Conservation (phyloP, 1,284 basidiomycete genomes). For the Kwoniella shivajii region DNA sequence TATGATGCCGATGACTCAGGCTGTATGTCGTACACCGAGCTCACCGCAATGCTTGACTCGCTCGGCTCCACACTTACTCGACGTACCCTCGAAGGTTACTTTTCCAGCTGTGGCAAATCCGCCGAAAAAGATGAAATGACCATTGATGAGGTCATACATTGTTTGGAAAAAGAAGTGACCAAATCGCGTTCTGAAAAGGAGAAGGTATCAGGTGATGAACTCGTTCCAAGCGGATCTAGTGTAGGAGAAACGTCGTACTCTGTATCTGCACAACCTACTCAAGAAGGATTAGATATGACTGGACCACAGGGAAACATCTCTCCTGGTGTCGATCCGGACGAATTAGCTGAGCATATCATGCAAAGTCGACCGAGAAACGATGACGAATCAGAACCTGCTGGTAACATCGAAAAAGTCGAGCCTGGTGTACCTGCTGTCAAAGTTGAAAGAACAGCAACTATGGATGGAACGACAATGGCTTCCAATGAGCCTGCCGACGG, state of each 20-base stretch:
- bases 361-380: conserved; percentile 28
- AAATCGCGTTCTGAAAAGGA: conserved; percentile 72
- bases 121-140: conserved; percentile 71
- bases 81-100: conserved; percentile 80
- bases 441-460: conserved; percentile 30
- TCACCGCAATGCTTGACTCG: conserved; percentile 96
- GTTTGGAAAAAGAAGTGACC: conserved; percentile 73
- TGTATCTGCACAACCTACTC: conserved; percentile 34
- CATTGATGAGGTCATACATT: conserved; percentile 74
- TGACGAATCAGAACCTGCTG: conserved; percentile 16
- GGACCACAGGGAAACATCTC: conserved; percentile 38
- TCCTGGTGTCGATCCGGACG: conserved; percentile 38
- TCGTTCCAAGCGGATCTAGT: not conserved
- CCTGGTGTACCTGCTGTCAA: conserved; percentile 34
- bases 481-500: conserved; percentile 2
- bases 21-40: conserved; percentile 78
- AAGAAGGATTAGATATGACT: conserved; percentile 36
- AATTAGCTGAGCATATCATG: conserved; percentile 39
- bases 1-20: conserved; percentile 87
- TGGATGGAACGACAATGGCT: conserved; percentile 15
- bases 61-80: conserved; percentile 87
- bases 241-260: conserved; percentile 27
- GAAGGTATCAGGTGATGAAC: conserved; percentile 31
- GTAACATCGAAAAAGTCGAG: conserved; percentile 22
- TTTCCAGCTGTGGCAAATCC: conserved; percentile 68